Evolutionary conservation across 305 asterid genomes (phyloP).

Genomic region (Solanum hybrid): DNA sequence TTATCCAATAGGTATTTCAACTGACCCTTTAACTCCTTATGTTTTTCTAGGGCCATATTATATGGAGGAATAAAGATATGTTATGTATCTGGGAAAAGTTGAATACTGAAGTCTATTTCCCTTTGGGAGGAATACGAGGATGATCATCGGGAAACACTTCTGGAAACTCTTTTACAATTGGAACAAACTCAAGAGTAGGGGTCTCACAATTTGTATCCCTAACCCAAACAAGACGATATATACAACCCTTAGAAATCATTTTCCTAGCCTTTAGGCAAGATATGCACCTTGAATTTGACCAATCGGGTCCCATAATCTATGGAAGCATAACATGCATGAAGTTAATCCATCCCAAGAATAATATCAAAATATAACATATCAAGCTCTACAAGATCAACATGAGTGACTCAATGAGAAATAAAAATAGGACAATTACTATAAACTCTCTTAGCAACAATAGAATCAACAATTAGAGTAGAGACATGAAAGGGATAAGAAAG

Average conservation of each 20-base stretch:
- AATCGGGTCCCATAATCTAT: not conserved
- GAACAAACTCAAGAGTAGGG: not conserved
- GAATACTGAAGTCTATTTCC: not conserved
- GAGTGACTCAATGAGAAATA: not conserved
- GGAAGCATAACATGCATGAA: not conserved
- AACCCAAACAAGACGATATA: not conserved
- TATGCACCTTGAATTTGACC: not conserved
- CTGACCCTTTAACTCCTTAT: not conserved
- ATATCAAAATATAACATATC: too few species aligned
- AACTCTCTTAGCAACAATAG: not conserved
- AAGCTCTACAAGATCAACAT: not conserved
- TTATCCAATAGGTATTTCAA: not conserved
- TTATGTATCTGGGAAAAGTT: not conserved
- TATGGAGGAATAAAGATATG: not conserved
- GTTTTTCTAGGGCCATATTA: not conserved
- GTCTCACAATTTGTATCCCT: not conserved
- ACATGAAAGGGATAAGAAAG: not conserved
- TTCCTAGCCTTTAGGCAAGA: not conserved
- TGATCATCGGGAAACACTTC: not conserved
- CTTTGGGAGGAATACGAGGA: not conserved
- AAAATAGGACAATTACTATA: not conserved
- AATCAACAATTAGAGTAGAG: not conserved
- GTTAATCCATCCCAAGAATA: not conserved
- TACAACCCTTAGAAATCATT: not conserved
- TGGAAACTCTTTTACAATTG: not conserved